Conservation (phyloP, 805 yeast genomes). For the Jamesozyma rosinii region DNA sequence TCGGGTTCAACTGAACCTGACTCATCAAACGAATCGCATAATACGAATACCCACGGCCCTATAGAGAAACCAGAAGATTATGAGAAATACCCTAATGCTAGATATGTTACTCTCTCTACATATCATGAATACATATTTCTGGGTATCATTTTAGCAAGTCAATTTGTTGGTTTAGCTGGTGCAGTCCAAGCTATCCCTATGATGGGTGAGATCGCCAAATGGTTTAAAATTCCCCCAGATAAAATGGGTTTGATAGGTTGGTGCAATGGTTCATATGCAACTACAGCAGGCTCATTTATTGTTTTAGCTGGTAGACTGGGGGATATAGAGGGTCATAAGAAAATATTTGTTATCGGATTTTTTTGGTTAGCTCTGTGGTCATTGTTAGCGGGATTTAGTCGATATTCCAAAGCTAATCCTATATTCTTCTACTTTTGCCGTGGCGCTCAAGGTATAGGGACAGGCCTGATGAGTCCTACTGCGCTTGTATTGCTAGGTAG, state of each 20-base stretch:
- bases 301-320: conserved; percentile 61
- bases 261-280: conserved; percentile 11
- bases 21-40: neutral
- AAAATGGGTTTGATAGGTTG: conserved; percentile 7
- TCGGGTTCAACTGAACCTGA: neutral
- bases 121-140: conserved; percentile 7
- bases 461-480: conserved; percentile 49
- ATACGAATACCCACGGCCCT: neutral
- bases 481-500: conserved; percentile 45
- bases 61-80: neutral
- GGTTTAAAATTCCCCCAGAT: conserved; percentile 4
- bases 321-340: conserved; percentile 56
- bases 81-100: neutral
- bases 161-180: conserved; percentile 7
- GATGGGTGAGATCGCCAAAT: conserved; percentile 4
- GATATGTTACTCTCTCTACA: neutral
- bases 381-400: conserved; percentile 47
- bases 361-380: conserved; percentile 51
- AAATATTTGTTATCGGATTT: conserved; percentile 45
- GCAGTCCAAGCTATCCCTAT: conserved; percentile 9
- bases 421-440: conserved; percentile 32
- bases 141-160: conserved; percentile 5
- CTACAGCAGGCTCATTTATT: conserved; percentile 49
- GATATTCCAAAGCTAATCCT: conserved; percentile 13
- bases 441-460: conserved; percentile 58